phyloP scores from a whole-genome alignment of 352 stramenopile species.

The Aphanomyces astaci region DNA sequence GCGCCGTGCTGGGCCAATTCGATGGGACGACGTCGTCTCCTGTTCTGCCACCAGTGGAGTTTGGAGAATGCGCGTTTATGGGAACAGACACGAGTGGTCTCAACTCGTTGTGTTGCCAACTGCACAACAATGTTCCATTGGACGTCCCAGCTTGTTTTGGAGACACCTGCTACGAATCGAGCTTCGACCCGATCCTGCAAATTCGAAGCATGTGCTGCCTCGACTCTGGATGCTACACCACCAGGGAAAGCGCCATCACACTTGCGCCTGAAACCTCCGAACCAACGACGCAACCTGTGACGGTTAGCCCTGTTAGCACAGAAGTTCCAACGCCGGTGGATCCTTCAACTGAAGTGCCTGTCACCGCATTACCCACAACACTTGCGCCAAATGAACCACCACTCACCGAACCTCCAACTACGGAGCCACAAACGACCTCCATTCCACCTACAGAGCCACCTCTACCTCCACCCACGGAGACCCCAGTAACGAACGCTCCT shows the following conservation, averaged over 20 bases:
- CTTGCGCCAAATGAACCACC: neutral
- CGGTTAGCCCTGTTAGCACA: neutral
- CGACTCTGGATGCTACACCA: neutral
- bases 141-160: neutral
- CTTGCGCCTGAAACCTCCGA: neutral
- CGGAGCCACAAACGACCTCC: neutral
- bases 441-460: neutral
- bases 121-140: neutral
- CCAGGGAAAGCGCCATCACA: neutral
- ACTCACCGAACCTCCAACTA: neutral
- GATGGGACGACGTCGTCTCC: neutral
- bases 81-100: neutral
- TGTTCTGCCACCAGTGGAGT: neutral
- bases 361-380: neutral
- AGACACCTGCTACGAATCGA: neutral
- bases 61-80: neutral
- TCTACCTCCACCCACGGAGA: neutral
- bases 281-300: neutral
- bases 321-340: neutral
- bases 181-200: neutral
- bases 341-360: neutral
- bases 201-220: slow-evolving; percentile 1
- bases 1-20: neutral
- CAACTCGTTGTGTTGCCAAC: neutral
- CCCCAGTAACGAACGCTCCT: neutral